phyloP scores from a whole-genome alignment of 2,329 filamentous ascomycete genomes.

The Pyrenophora graminea region DNA sequence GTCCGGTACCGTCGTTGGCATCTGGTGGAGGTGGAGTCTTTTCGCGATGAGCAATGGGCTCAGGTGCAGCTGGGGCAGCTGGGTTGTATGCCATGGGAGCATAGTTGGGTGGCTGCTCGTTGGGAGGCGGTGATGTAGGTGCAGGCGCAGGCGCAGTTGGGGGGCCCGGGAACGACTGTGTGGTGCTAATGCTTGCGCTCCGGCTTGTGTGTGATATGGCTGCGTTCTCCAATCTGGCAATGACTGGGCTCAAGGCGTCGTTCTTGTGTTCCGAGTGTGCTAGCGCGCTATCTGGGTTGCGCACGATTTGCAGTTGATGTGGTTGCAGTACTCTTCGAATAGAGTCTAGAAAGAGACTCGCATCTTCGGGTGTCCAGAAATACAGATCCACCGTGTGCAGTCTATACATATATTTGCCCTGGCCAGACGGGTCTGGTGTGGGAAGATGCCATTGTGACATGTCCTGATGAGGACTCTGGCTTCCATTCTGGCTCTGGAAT shows the following conservation, averaged over 20 bases:
- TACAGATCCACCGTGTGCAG: slow-evolving; percentile 77
- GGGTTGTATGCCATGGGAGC: slow-evolving; percentile 77
- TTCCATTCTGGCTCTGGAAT: slow-evolving; percentile 37
- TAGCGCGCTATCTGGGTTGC: slow-evolving; percentile 46
- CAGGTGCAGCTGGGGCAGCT: slow-evolving; percentile 74
- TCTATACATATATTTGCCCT: slow-evolving; percentile 79
- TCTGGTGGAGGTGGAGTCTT: slow-evolving; percentile 79
- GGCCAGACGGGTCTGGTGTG: slow-evolving; percentile 70
- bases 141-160: slow-evolving; percentile 40
- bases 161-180: slow-evolving; percentile 46
- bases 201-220: slow-evolving; percentile 63
- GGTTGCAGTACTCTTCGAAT: slow-evolving; percentile 70
- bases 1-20: slow-evolving; percentile 56
- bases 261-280: slow-evolving; percentile 50
- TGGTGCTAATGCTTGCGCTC: slow-evolving; percentile 44
- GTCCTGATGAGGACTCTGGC: slow-evolving; percentile 53
- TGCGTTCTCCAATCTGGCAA: slow-evolving; percentile 73
- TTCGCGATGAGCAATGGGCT: slow-evolving; percentile 72
- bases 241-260: slow-evolving; percentile 67
- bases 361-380: slow-evolving; percentile 77
- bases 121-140: slow-evolving; percentile 36
- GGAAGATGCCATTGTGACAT: slow-evolving; percentile 72
- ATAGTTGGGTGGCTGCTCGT: slow-evolving; percentile 53
- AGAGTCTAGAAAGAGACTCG: slow-evolving; percentile 70
- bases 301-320: slow-evolving; percentile 45